Percentiles rank a stretch among this genome's conserved stretches.
Evolutionary conservation across 192 early-diverging fungal species (phyloP).

Genomic region (Tieghemiomyces parasiticus): DNA sequence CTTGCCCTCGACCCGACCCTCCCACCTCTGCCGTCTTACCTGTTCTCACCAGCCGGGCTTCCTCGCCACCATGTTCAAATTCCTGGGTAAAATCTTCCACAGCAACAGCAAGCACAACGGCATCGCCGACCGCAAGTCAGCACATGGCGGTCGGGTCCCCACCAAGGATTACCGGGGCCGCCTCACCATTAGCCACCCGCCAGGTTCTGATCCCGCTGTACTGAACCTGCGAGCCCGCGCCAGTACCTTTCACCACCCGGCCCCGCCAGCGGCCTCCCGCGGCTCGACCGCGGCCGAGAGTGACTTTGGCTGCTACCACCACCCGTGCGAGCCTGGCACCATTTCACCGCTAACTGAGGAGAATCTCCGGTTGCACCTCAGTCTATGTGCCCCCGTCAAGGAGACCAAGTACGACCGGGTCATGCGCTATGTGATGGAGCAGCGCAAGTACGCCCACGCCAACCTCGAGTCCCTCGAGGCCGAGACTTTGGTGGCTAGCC

Average conservation of each 20-base stretch:
- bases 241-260: background rate
- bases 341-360: constrained; percentile 4
- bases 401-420: constrained; percentile 34
- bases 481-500: too few relatives aligned
- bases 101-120: constrained; percentile 9
- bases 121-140: constrained; percentile 1
- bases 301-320: background rate
- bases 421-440: constrained; percentile 25
- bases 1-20: too few relatives aligned
- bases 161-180: background rate
- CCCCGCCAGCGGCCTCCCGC: background rate
- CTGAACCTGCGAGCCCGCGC: background rate
- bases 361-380: constrained; percentile 9
- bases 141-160: background rate
- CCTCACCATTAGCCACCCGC: background rate
- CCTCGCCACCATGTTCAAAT: constrained; percentile 9
- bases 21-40: too few relatives aligned
- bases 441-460: constrained; percentile 17
- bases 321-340: background rate
- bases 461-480: too few relatives aligned
- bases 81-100: constrained; percentile 7
- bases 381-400: constrained; percentile 22
- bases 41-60: too few relatives aligned
- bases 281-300: too few relatives aligned
- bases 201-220: background rate